Percentiles rank a stretch among this genome's conserved stretches.
These are phyloP conservation scores for Harringtonia lauricola DNA, from an alignment of 2,329 filamentous ascomycete genomes.

Conservation along the genomic window DNA sequence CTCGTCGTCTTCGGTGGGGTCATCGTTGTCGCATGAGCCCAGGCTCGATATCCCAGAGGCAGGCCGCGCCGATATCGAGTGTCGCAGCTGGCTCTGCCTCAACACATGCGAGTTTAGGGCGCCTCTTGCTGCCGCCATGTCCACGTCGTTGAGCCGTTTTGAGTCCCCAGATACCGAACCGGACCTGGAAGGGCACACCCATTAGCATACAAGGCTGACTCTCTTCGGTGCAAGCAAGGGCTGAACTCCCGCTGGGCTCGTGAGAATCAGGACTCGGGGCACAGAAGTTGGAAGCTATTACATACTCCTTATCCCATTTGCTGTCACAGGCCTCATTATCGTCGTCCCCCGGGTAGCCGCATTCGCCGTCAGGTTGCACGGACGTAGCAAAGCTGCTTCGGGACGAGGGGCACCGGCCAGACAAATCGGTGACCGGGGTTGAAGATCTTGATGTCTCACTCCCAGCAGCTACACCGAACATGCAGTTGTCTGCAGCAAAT, in stretches of 20 bases:
- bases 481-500: not conserved
- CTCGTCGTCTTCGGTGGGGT: constrained; percentile 7
- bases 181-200: not conserved
- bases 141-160: not conserved
- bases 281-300: not conserved
- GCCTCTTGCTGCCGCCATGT: not conserved
- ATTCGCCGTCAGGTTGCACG: constrained; percentile 5
- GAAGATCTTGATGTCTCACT: constrained; percentile 11
- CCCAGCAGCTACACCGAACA: not conserved
- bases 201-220: not conserved
- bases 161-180: not conserved
- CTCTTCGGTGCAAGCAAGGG: not conserved
- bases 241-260: too few species aligned
- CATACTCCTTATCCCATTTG: constrained; percentile 10
- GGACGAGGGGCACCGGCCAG: constrained; percentile 8
- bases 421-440: constrained; percentile 10
- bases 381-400: constrained; percentile 8
- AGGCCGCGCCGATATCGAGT: not conserved
- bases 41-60: not conserved
- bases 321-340: constrained; percentile 1
- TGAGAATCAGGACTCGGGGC: too few species aligned
- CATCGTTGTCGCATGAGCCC: not conserved
- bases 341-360: constrained; percentile 3
- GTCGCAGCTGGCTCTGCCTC: constrained; percentile 3
- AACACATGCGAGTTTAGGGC: not conserved